These are phyloP conservation scores for Zelonia costaricensis DNA, from an alignment of 208 protist genomes.

Conservation along the genomic window DNA sequence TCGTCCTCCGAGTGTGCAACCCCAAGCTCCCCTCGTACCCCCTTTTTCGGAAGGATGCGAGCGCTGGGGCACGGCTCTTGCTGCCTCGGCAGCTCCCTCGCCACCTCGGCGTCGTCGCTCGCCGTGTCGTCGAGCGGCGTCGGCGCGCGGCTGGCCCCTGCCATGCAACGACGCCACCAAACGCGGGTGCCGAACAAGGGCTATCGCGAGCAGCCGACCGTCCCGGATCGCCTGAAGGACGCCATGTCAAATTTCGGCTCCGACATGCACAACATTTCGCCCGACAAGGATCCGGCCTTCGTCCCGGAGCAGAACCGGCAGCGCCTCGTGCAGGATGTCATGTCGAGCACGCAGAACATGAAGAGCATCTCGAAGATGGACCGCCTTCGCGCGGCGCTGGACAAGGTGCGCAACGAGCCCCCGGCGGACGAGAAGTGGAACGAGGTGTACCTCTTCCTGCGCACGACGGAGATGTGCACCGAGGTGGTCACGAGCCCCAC, in stretches of 20 bases:
- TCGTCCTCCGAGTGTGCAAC: too few relatives aligned
- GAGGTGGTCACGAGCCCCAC: conserved; percentile 53
- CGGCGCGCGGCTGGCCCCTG: background rate
- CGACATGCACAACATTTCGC: conserved; percentile 38
- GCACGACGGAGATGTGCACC: conserved; percentile 86
- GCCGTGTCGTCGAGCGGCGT: background rate
- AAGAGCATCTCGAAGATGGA: conserved; percentile 76
- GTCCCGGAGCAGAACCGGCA: conserved; percentile 77
- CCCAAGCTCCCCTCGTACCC: too few relatives aligned
- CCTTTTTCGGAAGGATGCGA: too few relatives aligned
- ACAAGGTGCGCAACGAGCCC: conserved; percentile 60
- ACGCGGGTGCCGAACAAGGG: conserved; percentile 74
- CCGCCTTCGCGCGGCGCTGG: conserved; percentile 67
- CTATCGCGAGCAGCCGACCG: conserved; percentile 62
- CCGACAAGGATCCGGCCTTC: conserved; percentile 68
- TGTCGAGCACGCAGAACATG: conserved; percentile 59
- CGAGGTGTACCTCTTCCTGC: conserved; percentile 87
- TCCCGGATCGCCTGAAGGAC: conserved; percentile 86
- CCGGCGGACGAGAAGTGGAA: conserved; percentile 62
- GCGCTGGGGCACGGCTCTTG: too few relatives aligned
- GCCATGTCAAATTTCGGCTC: conserved; percentile 63
- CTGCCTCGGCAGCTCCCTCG: too few relatives aligned
- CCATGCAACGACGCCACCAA: conserved; percentile 22
- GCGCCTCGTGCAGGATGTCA: conserved; percentile 62
- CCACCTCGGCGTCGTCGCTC: too few relatives aligned